Base-by-base conservation (phyloP, 306 rosid species). In the Cercis canadensis region DNA sequence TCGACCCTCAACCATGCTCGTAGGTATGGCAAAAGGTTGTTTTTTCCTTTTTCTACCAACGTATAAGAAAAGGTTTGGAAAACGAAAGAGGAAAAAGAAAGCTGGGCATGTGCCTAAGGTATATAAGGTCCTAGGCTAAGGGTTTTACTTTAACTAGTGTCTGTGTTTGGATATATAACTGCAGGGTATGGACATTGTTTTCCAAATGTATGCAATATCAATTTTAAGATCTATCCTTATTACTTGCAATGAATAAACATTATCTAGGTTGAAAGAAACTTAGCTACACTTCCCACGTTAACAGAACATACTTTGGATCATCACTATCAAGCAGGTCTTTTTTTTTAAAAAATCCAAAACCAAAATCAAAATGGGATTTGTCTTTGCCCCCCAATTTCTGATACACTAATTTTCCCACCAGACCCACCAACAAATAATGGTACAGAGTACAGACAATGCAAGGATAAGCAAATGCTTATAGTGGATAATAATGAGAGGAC, bases 401-500 rank as follows among this genome's bases (percentile, higher is more conserved):
- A 34, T 47, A 21, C 44, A 0, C 33, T 31, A 17, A 56, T 52
- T 67, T 17, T 29, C 51, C 39, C 52, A 46, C 56, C 47, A 67
- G 80, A 77, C 82, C 73, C 82, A 77, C 75, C 75, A 69, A 64
- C 40, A 64, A 64, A 73, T 77, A 77, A 73, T 81, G 70, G 80
- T 24, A 39, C 11, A 73, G 57, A 69, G 3, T 24, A 24, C 73
- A 62, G 43, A 37, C 29, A 37, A 37, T 17, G 67, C 29, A 77
- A 57, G 68, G 41, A 62, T 39, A 34, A 72, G 70, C 33, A 43
- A 24, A 62, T 40, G 36, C 51, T 63, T 39, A 2, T 29, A 50
- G 63, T 80, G 78, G 62, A 40, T 41, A 31, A 2, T 65, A 58
- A 40, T 40, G 65, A 75, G 63, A 70, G 71, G 74, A 70, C 13